phyloP scores from a whole-genome alignment of 257 asterid genomes.

The Nicotiana tomentosiformis region DNA sequence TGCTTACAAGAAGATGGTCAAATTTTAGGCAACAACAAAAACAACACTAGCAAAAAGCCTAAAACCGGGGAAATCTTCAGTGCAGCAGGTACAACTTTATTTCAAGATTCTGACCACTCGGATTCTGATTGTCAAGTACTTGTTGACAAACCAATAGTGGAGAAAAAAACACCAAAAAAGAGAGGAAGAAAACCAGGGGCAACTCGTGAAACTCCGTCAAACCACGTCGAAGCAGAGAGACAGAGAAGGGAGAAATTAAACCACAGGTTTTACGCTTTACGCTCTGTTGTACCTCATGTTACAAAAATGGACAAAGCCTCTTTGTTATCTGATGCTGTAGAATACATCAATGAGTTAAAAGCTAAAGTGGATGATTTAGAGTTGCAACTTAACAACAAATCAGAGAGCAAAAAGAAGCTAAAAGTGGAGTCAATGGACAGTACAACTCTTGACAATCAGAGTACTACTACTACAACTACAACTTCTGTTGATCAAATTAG shows the following conservation, averaged over 20 bases:
- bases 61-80: not conserved
- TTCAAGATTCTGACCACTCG: not conserved
- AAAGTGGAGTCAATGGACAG: not conserved
- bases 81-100: not conserved
- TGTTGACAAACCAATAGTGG: not conserved
- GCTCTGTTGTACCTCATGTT: slow-evolving; percentile 77
- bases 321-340: slow-evolving; percentile 63
- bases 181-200: slow-evolving; percentile 48
- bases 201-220: slow-evolving; percentile 28
- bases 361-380: slow-evolving; percentile 52
- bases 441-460: not conserved
- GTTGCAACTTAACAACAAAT: slow-evolving; percentile 3
- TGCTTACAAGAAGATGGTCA: not conserved
- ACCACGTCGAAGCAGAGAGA: slow-evolving; percentile 84
- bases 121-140: not conserved
- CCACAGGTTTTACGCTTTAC: slow-evolving; percentile 67
- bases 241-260: slow-evolving; percentile 89
- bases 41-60: not conserved
- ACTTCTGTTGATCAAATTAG: not conserved
- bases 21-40: not conserved
- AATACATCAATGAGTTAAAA: slow-evolving; percentile 58
- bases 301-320: slow-evolving; percentile 82
- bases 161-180: slow-evolving; percentile 27
- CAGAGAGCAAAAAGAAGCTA: slow-evolving; percentile 17
- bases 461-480: not conserved